Evolutionary conservation across 2,329 filamentous ascomycete genomes (phyloP), one percentile per base, ranked within the genome.

Genomic region (Xylaria sp.): DNA sequence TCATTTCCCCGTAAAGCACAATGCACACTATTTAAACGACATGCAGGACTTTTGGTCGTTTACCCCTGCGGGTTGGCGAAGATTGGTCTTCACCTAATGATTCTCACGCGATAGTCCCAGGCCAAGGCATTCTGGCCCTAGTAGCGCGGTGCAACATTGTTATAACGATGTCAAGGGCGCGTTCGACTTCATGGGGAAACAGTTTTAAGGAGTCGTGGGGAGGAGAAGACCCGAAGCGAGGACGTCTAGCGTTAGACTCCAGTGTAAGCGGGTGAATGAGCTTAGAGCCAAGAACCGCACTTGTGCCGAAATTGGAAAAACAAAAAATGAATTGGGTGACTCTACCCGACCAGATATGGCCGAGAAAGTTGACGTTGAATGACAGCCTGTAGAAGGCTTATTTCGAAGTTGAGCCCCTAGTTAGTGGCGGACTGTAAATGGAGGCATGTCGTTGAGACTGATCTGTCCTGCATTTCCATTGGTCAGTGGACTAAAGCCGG

Each of bases 361-460:
- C 59, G 66, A 58, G 64, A 55, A 68, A 30, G 44, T 65, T 54
- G 63, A 66, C 59, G 65, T 64, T 65, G 48, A 70, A 69, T 52
- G 66, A 67, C 61, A 70, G 62, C 69, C 69, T 68, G 66, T 70
- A 63, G 64, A 70, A 62, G 62, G 66, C 64, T 62, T 69, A 44
- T 68, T 61, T 66, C 67, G 52, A 66, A 65, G 66, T 67, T 66
- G 60, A 57, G 57, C 63, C 61, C 69, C 68, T 65, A 60, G 69
- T 64, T 70, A 70, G 69, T 63, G 68, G 69, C 67, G 66, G 67
- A 70, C 62, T 66, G 63, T 68, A 65, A 70, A 62, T 64, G 66
- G 66, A 68, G 63, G 68, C 68, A 66, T 67, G 64, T 67, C 47
- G 58, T 30, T 30, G 23, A 30, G 23, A 30, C 23, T 30, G 23